phyloP scores from a whole-genome alignment of 345 rosid genomes.

The Citrus mangshanensis region DNA sequence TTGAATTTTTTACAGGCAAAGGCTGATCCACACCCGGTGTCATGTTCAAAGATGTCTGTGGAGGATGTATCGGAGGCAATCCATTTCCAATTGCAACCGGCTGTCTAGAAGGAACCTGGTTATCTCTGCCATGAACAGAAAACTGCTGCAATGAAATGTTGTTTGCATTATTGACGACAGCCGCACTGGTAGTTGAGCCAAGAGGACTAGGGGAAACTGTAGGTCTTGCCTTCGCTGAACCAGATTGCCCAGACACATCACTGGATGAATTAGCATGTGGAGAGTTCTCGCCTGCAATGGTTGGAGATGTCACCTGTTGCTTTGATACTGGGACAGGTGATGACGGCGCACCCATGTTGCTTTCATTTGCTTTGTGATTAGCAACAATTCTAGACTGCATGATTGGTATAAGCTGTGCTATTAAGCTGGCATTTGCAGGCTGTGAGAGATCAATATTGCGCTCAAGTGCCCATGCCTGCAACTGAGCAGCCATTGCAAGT shows the following conservation, averaged over 20 bases:
- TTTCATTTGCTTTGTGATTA: conserved; percentile 71
- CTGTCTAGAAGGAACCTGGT: conserved; percentile 55
- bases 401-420: conserved; percentile 72
- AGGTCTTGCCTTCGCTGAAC: conserved; percentile 63
- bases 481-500: conserved; percentile 70
- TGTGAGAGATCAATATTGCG: conserved; percentile 83
- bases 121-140: conserved; percentile 64
- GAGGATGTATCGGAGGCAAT: conserved; percentile 60
- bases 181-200: conserved; percentile 52
- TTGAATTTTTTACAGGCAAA: conserved; percentile 47
- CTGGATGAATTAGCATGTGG: conserved; percentile 71
- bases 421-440: conserved; percentile 84
- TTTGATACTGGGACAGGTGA: conserved; percentile 57
- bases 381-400: conserved; percentile 86
- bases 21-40: conserved; percentile 53
- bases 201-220: conserved; percentile 43
- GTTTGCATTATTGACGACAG: conserved; percentile 38
- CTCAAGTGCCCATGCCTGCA: conserved; percentile 90
- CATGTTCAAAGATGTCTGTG: conserved; percentile 55
- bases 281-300: conserved; percentile 65
- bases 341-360: conserved; percentile 44
- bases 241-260: conserved; percentile 81
- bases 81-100: conserved; percentile 58
- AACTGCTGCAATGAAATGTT: conserved; percentile 54
- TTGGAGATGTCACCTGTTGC: conserved; percentile 69